A percentile compares a stretch with the other conserved stretches of the same genome.
These are phyloP conservation scores for Oropetium thomaeum DNA, from an alignment of 176 grass and related monocot genomes.

Conservation along the genomic window DNA sequence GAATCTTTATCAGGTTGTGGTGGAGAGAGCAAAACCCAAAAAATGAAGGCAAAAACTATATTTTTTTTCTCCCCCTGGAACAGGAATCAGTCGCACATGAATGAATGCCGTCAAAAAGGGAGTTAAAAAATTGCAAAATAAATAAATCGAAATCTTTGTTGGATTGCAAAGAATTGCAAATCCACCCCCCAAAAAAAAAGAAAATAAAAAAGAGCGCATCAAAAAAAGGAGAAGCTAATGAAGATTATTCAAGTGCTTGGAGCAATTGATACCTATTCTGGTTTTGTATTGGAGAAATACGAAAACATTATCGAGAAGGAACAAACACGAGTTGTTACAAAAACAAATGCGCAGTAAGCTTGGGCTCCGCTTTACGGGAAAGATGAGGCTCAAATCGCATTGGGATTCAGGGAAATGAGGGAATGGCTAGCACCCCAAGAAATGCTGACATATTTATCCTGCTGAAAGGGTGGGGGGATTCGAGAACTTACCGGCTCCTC, in stretches of 20 bases:
- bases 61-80: no score
- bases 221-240: background rate
- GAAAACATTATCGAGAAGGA: background rate
- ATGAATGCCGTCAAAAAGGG: constrained; percentile 33
- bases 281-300: background rate
- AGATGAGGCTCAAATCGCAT: background rate
- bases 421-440: background rate
- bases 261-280: background rate
- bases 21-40: constrained; percentile 31
- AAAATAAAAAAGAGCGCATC: background rate
- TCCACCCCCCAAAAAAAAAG: no score
- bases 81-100: constrained; percentile 43
- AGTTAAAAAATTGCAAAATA: constrained; percentile 11
- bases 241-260: background rate
- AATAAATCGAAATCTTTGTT: background rate
- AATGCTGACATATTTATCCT: background rate
- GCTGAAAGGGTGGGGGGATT: background rate
- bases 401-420: background rate
- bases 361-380: background rate
- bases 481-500: constrained; percentile 22
- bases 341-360: background rate
- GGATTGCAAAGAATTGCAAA: background rate
- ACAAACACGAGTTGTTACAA: background rate
- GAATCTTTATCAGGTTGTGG: constrained; percentile 62
- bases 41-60: constrained; percentile 17